Evolutionary conservation across 371 early-diverging fungal genomes (phyloP), one percentile per base, ranked within the genome.

Genomic region (Mortierella sp.): DNA sequence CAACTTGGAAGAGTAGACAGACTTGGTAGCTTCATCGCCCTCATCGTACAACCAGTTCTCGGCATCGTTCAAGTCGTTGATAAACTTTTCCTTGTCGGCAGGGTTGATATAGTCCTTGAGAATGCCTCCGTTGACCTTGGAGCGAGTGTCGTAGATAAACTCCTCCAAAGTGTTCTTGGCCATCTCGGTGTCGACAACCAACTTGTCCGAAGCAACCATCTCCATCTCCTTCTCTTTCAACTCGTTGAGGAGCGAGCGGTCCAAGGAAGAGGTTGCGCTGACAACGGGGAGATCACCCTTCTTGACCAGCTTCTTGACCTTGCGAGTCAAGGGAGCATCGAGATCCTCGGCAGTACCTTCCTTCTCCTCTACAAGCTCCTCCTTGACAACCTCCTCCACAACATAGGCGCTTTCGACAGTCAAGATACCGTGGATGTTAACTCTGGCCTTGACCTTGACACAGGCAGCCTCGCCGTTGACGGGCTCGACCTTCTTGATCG

Each of bases 41-140:
- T 98, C 98, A 73, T 94, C 96, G 91, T 99, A 99, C 80, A 99
- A 93, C 99, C 99, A 99, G 88, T 98, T 96, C 92, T 98, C 99
- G 75, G 94, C 94, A 40, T 90, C 94, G 82, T 91, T 94, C 75
- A 98, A 91, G 51, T 92, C 90, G 61, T 83, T 76, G 78, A 92
- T 80, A 89, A 97, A 96, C 79, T 90, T 86, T 11, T 93, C 92
- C 90, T 95, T 93, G 88, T 93, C 91, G 24, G 87, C 76, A 46
- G 96, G 95, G 86, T 94, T 90, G 72, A 96, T 91, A 88, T 90
- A 98, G 11, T 93, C 94, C 73, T 90, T 80, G 90, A 94, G 95
- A 57, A 91, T 90, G 76, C 92, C 90, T 77, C 92, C 90, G 72
- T 93, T 94, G 75, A 98, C 88, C 95, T 98, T 97, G 89, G 91